Base-by-base conservation (phyloP, 352 stramenopile genomes). In the Phytophthora citrophthora region DNA sequence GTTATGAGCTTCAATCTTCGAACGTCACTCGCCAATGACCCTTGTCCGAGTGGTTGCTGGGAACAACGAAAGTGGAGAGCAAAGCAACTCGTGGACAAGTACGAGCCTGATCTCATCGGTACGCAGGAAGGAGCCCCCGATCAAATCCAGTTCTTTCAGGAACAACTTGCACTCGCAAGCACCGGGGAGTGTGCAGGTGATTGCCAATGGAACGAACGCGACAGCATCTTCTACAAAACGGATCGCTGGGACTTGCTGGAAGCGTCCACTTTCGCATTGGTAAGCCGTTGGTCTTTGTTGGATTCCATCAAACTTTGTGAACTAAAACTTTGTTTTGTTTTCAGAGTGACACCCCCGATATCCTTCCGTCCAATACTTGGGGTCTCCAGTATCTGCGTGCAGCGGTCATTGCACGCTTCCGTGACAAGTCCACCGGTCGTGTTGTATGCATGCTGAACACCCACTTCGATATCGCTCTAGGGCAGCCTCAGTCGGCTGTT, bases 1-100 rank as follows among this genome's bases (percentile, higher is more conserved):
- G 72, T 90, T 26, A 90, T 90, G 81, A 90, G 74, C 53, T 88
- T 92, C 55, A 92, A 92, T 39, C 38, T 92, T 29, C 81, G 83
- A 43, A 92, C 83, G 36, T 81, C 81, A 13, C 59, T 85, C 10
- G 83, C 83, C 12, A 81, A 78, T 10, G 81, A 92, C 20, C 74
- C 81, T 8, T 93, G 81, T 53, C 78, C 80, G 0, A 64, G 53
- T 24, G 84, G 84, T n/a, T 93, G 84, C 56, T 93, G 84, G 84
- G 63, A 67, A 2, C 46, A 73, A 45, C 83, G 83, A 54, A 83
- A 90, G 50, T 49, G 40, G 8, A 76, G 81, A 12, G 63, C 54
- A 12, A 64, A 76, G 51, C 26, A 68, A 11, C 59, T 92, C 26
- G 61, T 92, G 4, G 53, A 65, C 0, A 63, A 60, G 15, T 83